Conservation (phyloP, 2,329 filamentous ascomycete species). For the Xylaria sp. region DNA sequence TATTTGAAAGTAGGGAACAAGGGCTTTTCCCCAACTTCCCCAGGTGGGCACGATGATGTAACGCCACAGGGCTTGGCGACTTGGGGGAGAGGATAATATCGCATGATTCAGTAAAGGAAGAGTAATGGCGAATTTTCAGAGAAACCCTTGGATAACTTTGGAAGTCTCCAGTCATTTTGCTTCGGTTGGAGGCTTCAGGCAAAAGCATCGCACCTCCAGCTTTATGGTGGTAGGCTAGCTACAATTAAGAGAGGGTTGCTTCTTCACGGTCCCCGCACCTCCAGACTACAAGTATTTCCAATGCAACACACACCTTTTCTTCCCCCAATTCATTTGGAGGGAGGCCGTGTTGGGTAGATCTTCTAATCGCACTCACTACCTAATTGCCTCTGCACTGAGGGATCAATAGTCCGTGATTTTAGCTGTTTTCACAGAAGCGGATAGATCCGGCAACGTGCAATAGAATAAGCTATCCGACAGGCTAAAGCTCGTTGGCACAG, state of each 20-base stretch:
- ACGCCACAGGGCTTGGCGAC: constrained; percentile 28
- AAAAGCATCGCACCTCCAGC: neutral
- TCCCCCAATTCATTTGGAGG: too few relatives aligned
- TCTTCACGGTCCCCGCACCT: too few relatives aligned
- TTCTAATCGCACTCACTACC: too few relatives aligned
- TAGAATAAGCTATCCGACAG: neutral
- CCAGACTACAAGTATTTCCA: too few relatives aligned
- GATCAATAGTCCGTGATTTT: neutral
- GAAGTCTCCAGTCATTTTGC: neutral
- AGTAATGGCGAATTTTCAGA: neutral
- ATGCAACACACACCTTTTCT: too few relatives aligned
- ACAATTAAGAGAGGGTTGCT: too few relatives aligned
- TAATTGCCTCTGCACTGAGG: neutral
- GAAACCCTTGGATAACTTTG: neutral
- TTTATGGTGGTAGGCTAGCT: too few relatives aligned
- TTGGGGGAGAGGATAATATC: neutral
- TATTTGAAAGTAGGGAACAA: neutral
- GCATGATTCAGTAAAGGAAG: constrained; percentile 7
- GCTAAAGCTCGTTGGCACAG: neutral
- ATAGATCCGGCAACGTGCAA: neutral
- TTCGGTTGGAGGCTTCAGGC: neutral
- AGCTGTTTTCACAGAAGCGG: neutral
- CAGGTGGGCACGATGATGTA: constrained; percentile 5
- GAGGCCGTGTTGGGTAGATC: too few relatives aligned
- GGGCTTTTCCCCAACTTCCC: constrained; percentile 6